Evolutionary conservation across 306 rosid genomes (phyloP).

Genomic region (Datisca glomerata): DNA sequence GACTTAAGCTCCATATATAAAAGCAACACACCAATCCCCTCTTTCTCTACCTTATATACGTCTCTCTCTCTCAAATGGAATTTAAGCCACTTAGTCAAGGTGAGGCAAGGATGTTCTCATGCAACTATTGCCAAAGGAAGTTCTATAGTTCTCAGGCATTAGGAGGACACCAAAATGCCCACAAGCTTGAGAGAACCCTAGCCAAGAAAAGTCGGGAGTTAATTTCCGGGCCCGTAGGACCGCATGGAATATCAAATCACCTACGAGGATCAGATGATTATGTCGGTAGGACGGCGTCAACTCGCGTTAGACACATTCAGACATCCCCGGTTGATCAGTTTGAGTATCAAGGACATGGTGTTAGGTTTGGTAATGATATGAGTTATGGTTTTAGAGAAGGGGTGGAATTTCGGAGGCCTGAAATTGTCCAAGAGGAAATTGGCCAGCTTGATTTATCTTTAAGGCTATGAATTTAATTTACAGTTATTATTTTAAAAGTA

Average conservation of each 20-base stretch:
- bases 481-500: too few relatives aligned
- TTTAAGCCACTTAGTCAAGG: too few relatives aligned
- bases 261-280: neutral
- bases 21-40: too few relatives aligned
- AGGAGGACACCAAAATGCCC: constrained; percentile 90
- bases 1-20: too few relatives aligned
- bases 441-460: neutral
- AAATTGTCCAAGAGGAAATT: neutral
- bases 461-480: neutral
- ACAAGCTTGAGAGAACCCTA: constrained; percentile 67
- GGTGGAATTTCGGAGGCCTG: neutral
- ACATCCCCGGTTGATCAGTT: too few relatives aligned
- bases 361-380: neutral
- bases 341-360: too few relatives aligned
- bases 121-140: constrained; percentile 78
- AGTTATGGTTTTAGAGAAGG: neutral
- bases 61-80: too few relatives aligned
- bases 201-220: constrained; percentile 65
- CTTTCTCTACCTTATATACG: too few relatives aligned
- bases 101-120: constrained; percentile 47
- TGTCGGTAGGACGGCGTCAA: neutral
- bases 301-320: neutral
- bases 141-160: constrained; percentile 77
- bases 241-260: too few relatives aligned
- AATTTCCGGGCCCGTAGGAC: too few relatives aligned